These are phyloP conservation scores for Cercospora zeae-maydis DNA, from an alignment of 2,329 filamentous ascomycete species.

Conservation along the genomic window DNA sequence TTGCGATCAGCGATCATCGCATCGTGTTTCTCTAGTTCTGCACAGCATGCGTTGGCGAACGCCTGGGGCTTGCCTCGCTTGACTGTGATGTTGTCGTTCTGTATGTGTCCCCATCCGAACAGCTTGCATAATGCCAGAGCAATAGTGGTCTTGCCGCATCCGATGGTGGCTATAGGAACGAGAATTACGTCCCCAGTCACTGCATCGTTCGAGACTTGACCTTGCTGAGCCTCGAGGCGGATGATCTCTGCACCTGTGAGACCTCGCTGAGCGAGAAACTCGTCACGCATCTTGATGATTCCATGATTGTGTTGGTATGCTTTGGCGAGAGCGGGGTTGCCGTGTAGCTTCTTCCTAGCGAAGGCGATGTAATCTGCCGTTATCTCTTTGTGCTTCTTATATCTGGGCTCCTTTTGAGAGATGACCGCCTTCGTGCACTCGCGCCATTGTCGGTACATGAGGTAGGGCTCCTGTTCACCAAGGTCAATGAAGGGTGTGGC, in stretches of 20 bases:
- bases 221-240: conserved; percentile 61
- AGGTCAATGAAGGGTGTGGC: background rate
- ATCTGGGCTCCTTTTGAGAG: conserved; percentile 65
- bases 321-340: conserved; percentile 64
- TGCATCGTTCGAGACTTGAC: conserved; percentile 50
- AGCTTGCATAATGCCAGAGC: conserved; percentile 76
- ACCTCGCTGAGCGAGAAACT: conserved; percentile 79
- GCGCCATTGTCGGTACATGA: conserved; percentile 98
- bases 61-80: conserved; percentile 68
- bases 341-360: conserved; percentile 67
- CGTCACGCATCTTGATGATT: conserved; percentile 85
- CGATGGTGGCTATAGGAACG: conserved; percentile 88
- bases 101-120: conserved; percentile 87
- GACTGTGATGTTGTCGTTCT: conserved; percentile 92
- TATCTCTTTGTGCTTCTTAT: conserved; percentile 82
- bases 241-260: conserved; percentile 88
- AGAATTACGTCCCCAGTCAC: conserved; percentile 69
- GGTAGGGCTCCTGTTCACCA: conserved; percentile 66
- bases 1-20: conserved; percentile 91
- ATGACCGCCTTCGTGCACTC: conserved; percentile 94
- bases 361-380: conserved; percentile 88
- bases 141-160: conserved; percentile 94
- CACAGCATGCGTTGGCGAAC: conserved; percentile 70
- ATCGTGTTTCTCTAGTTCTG: conserved; percentile 59
- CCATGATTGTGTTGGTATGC: conserved; percentile 85